Evolutionary conservation across 2,329 filamentous ascomycete species (phyloP).

Genomic region (Aspergillus aculeatinus): DNA sequence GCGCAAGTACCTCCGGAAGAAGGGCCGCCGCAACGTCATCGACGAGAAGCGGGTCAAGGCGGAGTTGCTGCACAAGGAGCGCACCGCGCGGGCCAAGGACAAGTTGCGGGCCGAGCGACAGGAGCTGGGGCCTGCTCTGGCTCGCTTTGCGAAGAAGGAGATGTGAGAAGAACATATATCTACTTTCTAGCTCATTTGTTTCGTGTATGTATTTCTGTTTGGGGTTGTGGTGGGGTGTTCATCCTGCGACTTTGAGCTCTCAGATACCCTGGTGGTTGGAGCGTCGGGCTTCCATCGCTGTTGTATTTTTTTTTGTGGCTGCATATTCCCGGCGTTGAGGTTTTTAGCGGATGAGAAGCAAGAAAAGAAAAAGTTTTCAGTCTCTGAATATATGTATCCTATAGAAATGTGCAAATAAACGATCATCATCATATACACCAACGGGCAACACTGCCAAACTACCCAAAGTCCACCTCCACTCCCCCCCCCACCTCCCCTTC

Average conservation of each 20-base stretch:
- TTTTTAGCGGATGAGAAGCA: not conserved
- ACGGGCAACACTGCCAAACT: not conserved
- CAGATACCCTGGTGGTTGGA: constrained; percentile 18
- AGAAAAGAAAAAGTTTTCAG: not conserved
- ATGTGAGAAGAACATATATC: constrained; percentile 13
- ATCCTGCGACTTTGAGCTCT: constrained; percentile 7
- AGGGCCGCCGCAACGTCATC: constrained; percentile 87
- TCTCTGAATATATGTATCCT: not conserved
- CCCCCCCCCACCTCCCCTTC: too few relatives aligned
- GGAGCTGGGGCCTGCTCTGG: constrained; percentile 81
- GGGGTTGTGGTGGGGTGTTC: not conserved
- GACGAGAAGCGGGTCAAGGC: constrained; percentile 89
- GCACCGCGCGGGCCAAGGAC: constrained; percentile 67
- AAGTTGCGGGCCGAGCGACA: constrained; percentile 65
- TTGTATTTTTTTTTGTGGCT: not conserved
- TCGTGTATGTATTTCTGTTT: not conserved
- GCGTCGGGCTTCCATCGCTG: not conserved
- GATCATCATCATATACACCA: not conserved
- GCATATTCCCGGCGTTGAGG: constrained; percentile 5
- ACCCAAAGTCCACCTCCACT: too few relatives aligned
- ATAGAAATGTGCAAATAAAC: not conserved
- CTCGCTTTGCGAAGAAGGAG: constrained; percentile 75
- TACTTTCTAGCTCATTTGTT: not conserved
- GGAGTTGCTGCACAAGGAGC: constrained; percentile 73
- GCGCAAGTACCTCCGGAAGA: constrained; percentile 86